Evolutionary conservation across 257 asterid genomes (phyloP).

Genomic region (Anisodus tanguticus): DNA sequence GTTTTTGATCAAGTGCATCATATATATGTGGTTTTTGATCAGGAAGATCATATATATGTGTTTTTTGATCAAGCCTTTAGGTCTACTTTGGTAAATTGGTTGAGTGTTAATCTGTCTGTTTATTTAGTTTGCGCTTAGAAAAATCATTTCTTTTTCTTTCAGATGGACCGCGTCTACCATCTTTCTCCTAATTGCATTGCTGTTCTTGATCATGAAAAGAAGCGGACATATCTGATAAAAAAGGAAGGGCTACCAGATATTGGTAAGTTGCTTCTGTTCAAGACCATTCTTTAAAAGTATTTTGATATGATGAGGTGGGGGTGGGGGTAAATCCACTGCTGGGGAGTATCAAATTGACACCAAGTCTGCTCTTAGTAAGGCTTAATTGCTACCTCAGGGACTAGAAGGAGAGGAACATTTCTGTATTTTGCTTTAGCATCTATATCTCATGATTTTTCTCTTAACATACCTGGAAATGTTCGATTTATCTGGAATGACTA

Average conservation of each 20-base stretch:
- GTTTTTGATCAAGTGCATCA: too few species aligned
- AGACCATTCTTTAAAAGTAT: background rate
- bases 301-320: background rate
- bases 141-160: slow-evolving; percentile 31
- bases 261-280: slow-evolving; percentile 51
- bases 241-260: slow-evolving; percentile 90
- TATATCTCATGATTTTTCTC: background rate
- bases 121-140: background rate
- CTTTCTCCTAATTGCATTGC: slow-evolving; percentile 70
- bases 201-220: slow-evolving; percentile 86
- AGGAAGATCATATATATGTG: background rate
- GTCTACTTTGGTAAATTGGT: background rate
- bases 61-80: background rate
- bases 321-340: background rate
- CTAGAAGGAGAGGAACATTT: background rate
- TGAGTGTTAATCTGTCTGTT: background rate
- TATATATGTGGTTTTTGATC: too few species aligned
- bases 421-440: background rate
- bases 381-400: background rate
- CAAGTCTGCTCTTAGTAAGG: background rate
- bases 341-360: background rate
- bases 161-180: slow-evolving; percentile 89
- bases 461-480: slow-evolving; percentile 15
- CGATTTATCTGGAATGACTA: background rate
- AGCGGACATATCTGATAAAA: slow-evolving; percentile 73